Evolutionary conservation across 148 eudicot species (phyloP), one percentile per base, ranked within the genome.

Genomic region (Polygonum maritimum): DNA sequence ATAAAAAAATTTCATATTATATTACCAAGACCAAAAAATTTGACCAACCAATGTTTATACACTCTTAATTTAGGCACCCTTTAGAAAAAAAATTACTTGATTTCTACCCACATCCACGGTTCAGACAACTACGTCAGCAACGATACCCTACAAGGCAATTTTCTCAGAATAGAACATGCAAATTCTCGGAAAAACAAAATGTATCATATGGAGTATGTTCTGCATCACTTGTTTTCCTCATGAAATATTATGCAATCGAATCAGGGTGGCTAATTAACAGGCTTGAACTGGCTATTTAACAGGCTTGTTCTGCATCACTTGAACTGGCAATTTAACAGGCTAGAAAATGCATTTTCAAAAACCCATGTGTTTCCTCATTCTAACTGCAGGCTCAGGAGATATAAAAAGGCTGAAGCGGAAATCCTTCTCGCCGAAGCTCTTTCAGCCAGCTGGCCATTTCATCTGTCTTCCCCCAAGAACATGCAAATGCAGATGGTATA

Each of bases 401-500:
- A 18, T 13, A 49, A 49, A 14, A 51, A 2, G 57, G 15, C 6
- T 3, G 21, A 57, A 19, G 44, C 15, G 71, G 5, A 4, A 12
- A 65, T 65, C 41, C 19, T 65, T 65, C 71, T 65, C 8, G 2
- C n/a, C 14, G 7, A 35, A 14, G 3, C 36, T 65, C 6, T 65
- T 67, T 76, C 26, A 89, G 75, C 93, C 93, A 36, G 93, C 90
- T 3, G 93, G 93, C 93, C 93, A 89, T 76, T 86, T 89, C 89
- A 89, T 78, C 80, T 89, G 93, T 79, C 93, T 89, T 41, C 93
- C 93, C 31, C 93, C 93, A 74, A 89, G 93, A 44, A 89, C 90
- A 81, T 89, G 93, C 88, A 89, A 80, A 80, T 89, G 93, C 44
- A 89, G 86, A 86, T 89, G 93, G 87, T 87, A 89, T 67, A 89